Base-by-base conservation (phyloP, 148 eudicot genomes). In the Rhododendron vialii region DNA sequence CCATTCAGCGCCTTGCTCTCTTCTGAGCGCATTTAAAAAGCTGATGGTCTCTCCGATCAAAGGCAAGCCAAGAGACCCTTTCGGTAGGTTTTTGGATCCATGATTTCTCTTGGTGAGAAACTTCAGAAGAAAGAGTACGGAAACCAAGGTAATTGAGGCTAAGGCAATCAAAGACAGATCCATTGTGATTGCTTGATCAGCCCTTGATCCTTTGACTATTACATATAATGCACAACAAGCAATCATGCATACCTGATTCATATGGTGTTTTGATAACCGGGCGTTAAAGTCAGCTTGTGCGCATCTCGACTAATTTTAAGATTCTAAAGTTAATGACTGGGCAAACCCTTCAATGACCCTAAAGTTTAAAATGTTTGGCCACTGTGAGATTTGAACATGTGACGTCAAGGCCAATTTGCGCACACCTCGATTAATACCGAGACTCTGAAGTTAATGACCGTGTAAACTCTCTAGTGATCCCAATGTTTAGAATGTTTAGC, bases 51-150 rank as follows among this genome's bases (percentile, higher is more conserved):
- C 88, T 45, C 88, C 86, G 20, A 87, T 48, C 35, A 87, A 18
- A 45, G 88, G 88, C 82, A n/a, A 87, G 36, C 86, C 86, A 2
- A 83, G 61, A 48, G 86, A 83, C 50, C 88, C 88, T 87, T 61
- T 9, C 1, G 86, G 88, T 8, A 87, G 61, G 10, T 87, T 83
- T 77, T 55, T 63, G n/a, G 59, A 9, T 83, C 83, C 50, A 15
- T 48, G 65, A 26, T 63, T 61, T 7, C 36, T 63, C 61, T 48
- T 83, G 47, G 12, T 28, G 74, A 77, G 45, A 22, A 76, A 77
- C 76, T 77, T 83, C 5, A 73, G 69, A 24, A 87, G 83, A 24
- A 77, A 77, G 24, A 87, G 41, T 24, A 38, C 30, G 2, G 83
- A 77, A 65, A 83, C 24, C 77, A 83, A 50, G 22, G 83, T 87